These are phyloP conservation scores for Yarrowia sp. DNA, from an alignment of 805 yeast genomes.

Conservation along the genomic window DNA sequence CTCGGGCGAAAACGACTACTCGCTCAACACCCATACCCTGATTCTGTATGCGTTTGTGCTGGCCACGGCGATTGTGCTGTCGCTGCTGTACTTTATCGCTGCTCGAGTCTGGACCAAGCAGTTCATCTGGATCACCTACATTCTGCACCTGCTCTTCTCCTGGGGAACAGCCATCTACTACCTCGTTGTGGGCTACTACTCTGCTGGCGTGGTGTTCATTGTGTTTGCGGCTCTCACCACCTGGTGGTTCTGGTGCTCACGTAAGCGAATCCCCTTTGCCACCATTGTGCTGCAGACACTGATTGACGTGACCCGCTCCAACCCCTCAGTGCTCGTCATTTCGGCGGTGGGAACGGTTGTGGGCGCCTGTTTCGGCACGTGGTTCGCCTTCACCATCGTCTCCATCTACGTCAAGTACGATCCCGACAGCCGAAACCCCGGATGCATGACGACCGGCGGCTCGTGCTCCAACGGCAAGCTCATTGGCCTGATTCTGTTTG, in stretches of 20 bases:
- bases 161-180: conserved; percentile 80
- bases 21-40: conserved; percentile 77
- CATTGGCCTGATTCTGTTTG: conserved; percentile 72
- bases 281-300: conserved; percentile 71
- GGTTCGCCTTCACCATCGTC: conserved; percentile 72
- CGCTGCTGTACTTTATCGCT: conserved; percentile 61
- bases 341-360: conserved; percentile 66
- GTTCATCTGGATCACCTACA: conserved; percentile 73
- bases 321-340: conserved; percentile 72
- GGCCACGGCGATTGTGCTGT: conserved; percentile 64
- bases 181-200: conserved; percentile 69
- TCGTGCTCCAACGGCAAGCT: conserved; percentile 65
- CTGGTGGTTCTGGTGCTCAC: conserved; percentile 74
- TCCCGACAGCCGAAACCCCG: conserved; percentile 51
- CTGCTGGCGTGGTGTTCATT: conserved; percentile 79
- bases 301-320: conserved; percentile 76
- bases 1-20: conserved; percentile 57
- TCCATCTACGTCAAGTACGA: conserved; percentile 81
- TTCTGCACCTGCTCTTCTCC: conserved; percentile 70
- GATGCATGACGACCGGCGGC: conserved; percentile 60
- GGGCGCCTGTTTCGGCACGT: conserved; percentile 66
- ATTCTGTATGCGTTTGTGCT: conserved; percentile 71
- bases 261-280: conserved; percentile 74
- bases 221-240: conserved; percentile 70
- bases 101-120: conserved; percentile 71